phyloP scores from a whole-genome alignment of 2,329 filamentous ascomycete genomes.

The Ceratocystis cacaofunesta region DNA sequence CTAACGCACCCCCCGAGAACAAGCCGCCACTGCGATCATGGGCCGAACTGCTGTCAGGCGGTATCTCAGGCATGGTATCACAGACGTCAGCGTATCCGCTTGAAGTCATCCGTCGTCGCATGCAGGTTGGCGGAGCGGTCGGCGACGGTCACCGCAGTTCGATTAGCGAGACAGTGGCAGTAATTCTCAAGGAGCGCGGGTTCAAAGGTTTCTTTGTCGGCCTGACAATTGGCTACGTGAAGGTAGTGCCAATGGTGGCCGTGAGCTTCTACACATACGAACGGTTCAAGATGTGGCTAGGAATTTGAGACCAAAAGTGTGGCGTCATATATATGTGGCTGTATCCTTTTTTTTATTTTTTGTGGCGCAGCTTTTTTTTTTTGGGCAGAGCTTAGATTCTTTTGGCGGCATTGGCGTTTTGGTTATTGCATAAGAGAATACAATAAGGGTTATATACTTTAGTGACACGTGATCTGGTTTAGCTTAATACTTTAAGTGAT shows the following conservation, averaged over 20 bases:
- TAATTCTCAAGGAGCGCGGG: slow-evolving; percentile 64
- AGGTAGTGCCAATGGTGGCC: slow-evolving; percentile 80
- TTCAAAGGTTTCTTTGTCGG: slow-evolving; percentile 80
- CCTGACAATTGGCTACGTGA: slow-evolving; percentile 85
- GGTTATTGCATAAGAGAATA: not conserved
- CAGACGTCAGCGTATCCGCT: slow-evolving; percentile 89
- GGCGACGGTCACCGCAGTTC: slow-evolving; percentile 70
- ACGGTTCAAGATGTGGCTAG: slow-evolving; percentile 46
- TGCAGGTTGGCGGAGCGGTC: slow-evolving; percentile 92
- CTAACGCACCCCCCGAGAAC: slow-evolving; percentile 33
- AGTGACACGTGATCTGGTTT: not conserved
- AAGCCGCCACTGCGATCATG: slow-evolving; percentile 67
- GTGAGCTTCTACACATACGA: slow-evolving; percentile 53
- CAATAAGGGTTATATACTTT: not conserved
- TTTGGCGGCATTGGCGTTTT: not conserved
- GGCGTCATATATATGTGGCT: not conserved
- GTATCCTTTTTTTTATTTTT: not conserved
- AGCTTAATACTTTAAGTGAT: not conserved
- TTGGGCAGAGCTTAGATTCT: not conserved
- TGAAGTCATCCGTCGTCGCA: slow-evolving; percentile 78
- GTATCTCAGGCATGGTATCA: slow-evolving; percentile 71
- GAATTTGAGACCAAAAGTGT: slow-evolving; percentile 36
- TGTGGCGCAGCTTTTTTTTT: slow-evolving; percentile 6
- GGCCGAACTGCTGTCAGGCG: slow-evolving; percentile 75
- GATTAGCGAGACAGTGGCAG: slow-evolving; percentile 61